Evolutionary conservation across 192 early-diverging fungal species (phyloP).

Genomic region (Entomortierella lignicola): DNA sequence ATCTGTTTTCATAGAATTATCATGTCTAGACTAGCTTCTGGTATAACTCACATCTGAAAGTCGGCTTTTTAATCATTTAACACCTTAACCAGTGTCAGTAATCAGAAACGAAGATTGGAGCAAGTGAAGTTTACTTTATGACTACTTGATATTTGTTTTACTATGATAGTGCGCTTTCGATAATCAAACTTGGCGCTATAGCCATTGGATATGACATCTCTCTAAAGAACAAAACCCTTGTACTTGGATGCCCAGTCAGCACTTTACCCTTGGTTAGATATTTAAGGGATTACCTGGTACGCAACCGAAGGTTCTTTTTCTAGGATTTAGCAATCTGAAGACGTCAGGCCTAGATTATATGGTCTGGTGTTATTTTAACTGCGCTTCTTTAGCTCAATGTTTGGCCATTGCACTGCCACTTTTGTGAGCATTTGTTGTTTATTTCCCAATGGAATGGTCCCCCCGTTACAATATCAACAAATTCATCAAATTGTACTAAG

Average conservation of each 20-base stretch:
- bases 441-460: not conserved
- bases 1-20: too few species aligned
- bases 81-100: not conserved
- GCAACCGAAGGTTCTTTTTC: too few species aligned
- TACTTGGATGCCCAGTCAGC: too few species aligned
- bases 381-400: not conserved
- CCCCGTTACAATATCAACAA: not conserved
- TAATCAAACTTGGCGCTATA: not conserved
- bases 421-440: slow-evolving; percentile 13
- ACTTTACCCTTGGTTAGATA: too few species aligned
- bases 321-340: too few species aligned
- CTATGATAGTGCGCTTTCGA: not conserved
- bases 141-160: not conserved
- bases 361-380: not conserved
- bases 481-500: not conserved
- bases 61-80: too few species aligned
- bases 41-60: too few species aligned
- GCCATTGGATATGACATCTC: too few species aligned
- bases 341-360: not conserved
- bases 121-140: not conserved
- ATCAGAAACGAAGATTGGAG: not conserved
- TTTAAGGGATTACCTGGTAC: too few species aligned
- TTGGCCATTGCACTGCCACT: slow-evolving; percentile 16
- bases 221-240: too few species aligned
- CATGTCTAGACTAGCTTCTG: too few species aligned